Conservation (phyloP, 2,329 filamentous ascomycete species). For the Passalora sequoiae region DNA sequence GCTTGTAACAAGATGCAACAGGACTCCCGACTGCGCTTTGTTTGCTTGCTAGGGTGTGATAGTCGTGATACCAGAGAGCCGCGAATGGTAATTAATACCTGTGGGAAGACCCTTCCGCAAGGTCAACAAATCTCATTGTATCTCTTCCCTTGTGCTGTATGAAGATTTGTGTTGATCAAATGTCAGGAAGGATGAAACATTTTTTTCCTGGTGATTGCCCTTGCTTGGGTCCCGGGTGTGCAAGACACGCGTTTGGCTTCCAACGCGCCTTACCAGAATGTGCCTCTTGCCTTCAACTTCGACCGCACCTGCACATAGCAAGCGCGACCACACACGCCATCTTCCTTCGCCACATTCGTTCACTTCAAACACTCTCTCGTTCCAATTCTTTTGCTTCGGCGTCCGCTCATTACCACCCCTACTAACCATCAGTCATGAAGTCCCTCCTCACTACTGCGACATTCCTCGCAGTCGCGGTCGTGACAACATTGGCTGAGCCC, state of each 20-base stretch:
- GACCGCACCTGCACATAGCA: too few relatives aligned
- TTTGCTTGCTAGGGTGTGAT: too few relatives aligned
- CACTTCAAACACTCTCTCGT: constrained; percentile 3
- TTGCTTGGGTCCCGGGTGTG: background rate
- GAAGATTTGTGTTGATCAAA: background rate
- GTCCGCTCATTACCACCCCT: constrained; percentile 2
- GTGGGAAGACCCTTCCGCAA: too few relatives aligned
- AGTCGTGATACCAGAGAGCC: too few relatives aligned
- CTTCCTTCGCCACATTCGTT: constrained; percentile 1
- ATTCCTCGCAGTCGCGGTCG: constrained; percentile 3
- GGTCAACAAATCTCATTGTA: background rate
- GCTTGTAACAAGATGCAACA: too few relatives aligned
- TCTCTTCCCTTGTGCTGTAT: background rate
- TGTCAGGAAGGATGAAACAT: background rate
- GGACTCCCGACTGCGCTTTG: too few relatives aligned
- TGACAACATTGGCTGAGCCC: constrained; percentile 1
- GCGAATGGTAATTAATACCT: too few relatives aligned
- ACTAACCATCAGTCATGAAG: constrained; percentile 3
- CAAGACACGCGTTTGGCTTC: too few relatives aligned
- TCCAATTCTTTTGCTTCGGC: constrained; percentile 5
- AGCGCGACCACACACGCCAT: too few relatives aligned
- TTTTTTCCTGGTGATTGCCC: background rate
- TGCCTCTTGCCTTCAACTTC: background rate
- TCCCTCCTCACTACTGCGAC: constrained; percentile 4
- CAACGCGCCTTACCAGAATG: background rate